Evolutionary conservation across 129 eudicot species (phyloP).

Genomic region (sunflower (Helianthus annuus)): HanXRQr2.0-SUNRISE NC_035445.2:93626825-93627324

Average conservation of each 20-base stretch:
- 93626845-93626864: slow-evolving; percentile 59
- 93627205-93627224: not conserved
- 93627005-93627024: slow-evolving; percentile 53
- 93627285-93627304: too few species aligned
- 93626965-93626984: slow-evolving; percentile 46
- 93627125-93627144: slow-evolving; percentile 4
- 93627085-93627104: not conserved
- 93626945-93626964: slow-evolving; percentile 66
- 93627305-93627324: too few species aligned
- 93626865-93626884: slow-evolving; percentile 56
- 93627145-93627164: slow-evolving; percentile 16
- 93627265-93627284: too few species aligned
- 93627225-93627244: not conserved
- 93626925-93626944: slow-evolving; percentile 59
- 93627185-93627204: slow-evolving; percentile 10
- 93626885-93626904: slow-evolving; percentile 50
- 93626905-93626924: slow-evolving; percentile 43
- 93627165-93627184: slow-evolving; percentile 2
- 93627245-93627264: too few species aligned
- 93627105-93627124: not conserved
- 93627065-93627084: slow-evolving; percentile 35
- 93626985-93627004: slow-evolving; percentile 56
- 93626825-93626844: slow-evolving; percentile 30
- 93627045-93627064: slow-evolving; percentile 44
- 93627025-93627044: slow-evolving; percentile 54